Conservation (phyloP, 805 yeast genomes). For the Barnettozyma siamensis region DNA sequence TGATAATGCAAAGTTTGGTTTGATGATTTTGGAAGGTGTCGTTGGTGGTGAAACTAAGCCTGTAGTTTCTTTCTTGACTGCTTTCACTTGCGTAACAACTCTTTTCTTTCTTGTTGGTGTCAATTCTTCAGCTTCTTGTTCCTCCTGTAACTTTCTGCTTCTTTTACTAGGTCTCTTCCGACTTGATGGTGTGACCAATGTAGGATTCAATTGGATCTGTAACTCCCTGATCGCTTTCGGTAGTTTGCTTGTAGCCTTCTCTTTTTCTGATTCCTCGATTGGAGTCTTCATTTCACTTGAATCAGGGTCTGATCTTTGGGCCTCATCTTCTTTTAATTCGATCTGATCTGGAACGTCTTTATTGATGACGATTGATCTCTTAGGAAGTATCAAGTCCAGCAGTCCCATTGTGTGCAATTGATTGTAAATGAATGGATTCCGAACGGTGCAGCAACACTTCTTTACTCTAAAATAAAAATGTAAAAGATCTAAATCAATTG, state of each 20-base stretch:
- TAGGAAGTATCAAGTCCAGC: not conserved
- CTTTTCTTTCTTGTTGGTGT: conserved; percentile 5
- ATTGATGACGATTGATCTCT: not conserved
- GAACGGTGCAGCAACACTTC: too few species aligned
- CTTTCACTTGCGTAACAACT: not conserved
- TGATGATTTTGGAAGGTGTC: conserved; percentile 11
- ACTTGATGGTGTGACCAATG: not conserved
- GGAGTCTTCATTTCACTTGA: not conserved
- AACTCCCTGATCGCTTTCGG: conserved; percentile 10
- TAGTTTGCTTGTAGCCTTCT: not conserved
- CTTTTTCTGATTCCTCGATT: not conserved
- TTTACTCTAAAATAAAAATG: too few species aligned
- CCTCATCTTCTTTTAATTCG: too few species aligned
- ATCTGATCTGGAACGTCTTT: not conserved
- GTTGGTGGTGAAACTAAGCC: conserved; percentile 10
- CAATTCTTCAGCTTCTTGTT: not conserved
- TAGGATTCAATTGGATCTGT: conserved; percentile 4
- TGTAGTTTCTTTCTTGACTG: not conserved
- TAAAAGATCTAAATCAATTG: too few species aligned
- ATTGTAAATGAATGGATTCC: not conserved
- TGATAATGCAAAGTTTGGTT: conserved; percentile 7
- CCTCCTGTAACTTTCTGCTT: not conserved
- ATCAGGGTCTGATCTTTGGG: not conserved
- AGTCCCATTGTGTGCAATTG: too few species aligned
- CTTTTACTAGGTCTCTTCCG: conserved; percentile 1